Percentiles rank a stretch among this genome's conserved stretches.
Evolutionary conservation across 208 protist genomes (phyloP).

Genomic region (Crithidia sp.): DNA sequence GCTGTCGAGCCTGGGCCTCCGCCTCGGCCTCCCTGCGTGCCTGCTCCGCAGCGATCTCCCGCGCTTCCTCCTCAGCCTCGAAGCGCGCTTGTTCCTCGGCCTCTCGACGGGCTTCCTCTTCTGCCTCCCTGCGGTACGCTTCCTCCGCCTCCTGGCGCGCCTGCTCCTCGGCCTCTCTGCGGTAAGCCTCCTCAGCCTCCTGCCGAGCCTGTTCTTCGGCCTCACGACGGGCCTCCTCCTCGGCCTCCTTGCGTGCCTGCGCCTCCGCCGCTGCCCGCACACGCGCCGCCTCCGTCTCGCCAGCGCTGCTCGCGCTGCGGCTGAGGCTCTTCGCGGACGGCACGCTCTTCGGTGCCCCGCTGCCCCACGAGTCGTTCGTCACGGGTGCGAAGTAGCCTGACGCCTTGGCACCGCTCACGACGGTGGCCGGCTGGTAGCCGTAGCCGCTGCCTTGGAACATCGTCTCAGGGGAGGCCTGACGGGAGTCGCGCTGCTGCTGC

Average conservation of each 20-base stretch:
- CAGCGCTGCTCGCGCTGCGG: slow-evolving; percentile 42
- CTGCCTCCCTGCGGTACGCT: neutral
- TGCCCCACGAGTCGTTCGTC: neutral
- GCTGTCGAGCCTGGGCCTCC: slow-evolving; percentile 16
- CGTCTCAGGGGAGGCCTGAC: slow-evolving; percentile 47
- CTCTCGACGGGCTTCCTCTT: slow-evolving; percentile 36
- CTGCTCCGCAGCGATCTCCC: slow-evolving; percentile 30
- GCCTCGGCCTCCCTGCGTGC: slow-evolving; percentile 23
- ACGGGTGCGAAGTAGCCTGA: slow-evolving; percentile 9
- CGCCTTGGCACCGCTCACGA: neutral
- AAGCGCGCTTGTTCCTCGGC: slow-evolving; percentile 75
- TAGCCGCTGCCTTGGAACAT: slow-evolving; percentile 6
- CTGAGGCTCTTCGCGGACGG: neutral
- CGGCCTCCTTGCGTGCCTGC: slow-evolving; percentile 28
- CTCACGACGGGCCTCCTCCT: slow-evolving; percentile 22
- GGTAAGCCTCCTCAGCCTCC: slow-evolving; percentile 28
- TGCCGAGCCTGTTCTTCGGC: slow-evolving; percentile 26
- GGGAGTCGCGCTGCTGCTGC: slow-evolving; percentile 43
- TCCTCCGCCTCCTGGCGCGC: slow-evolving; percentile 14
- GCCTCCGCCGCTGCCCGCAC: slow-evolving; percentile 7
- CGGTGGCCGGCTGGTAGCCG: neutral
- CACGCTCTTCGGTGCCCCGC: neutral
- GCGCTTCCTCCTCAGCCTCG: slow-evolving; percentile 51
- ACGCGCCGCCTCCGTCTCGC: neutral
- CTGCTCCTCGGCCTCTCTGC: slow-evolving; percentile 24